These are phyloP conservation scores for Lipomyces kockii DNA, from an alignment of 805 yeast genomes.

Conservation along the genomic window DNA sequence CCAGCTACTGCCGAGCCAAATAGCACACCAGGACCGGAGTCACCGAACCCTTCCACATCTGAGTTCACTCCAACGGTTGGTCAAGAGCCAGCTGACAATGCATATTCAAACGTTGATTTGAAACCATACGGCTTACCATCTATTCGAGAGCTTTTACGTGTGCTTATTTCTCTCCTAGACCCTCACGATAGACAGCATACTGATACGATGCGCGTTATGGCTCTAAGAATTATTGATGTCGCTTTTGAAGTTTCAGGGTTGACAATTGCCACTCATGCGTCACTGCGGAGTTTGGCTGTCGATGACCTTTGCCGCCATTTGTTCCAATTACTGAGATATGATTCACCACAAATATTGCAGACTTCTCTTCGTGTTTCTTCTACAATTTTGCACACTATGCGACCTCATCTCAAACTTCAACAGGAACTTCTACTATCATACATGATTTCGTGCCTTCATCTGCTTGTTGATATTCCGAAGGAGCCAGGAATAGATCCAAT, in stretches of 20 bases:
- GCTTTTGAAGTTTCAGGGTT: conserved; percentile 83
- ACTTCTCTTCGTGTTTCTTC: conserved; percentile 77
- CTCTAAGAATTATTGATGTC: conserved; percentile 72
- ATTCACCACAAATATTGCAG: conserved; percentile 72
- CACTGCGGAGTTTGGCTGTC: conserved; percentile 68
- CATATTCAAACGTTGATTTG: conserved; percentile 30
- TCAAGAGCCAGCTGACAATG: conserved; percentile 17
- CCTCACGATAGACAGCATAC: conserved; percentile 86
- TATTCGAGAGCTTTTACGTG: conserved; percentile 74
- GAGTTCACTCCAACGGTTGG: conserved; percentile 26
- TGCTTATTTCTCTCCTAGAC: conserved; percentile 76
- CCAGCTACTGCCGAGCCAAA: conserved; percentile 45
- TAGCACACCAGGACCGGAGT: conserved; percentile 16
- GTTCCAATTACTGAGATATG: conserved; percentile 75
- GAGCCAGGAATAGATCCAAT: conserved; percentile 47
- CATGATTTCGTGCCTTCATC: conserved; percentile 46
- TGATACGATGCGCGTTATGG: conserved; percentile 83
- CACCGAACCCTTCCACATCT: conserved; percentile 27
- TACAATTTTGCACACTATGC: conserved; percentile 69
- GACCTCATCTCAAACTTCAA: conserved; percentile 72
- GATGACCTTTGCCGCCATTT: conserved; percentile 86
- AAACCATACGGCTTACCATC: conserved; percentile 71
- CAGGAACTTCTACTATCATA: conserved; percentile 61
- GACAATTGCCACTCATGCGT: conserved; percentile 62
- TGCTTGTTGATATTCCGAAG: conserved; percentile 49